phyloP scores from a whole-genome alignment of 306 rosid species.

The Herpetospermum pedunculosum region DNA sequence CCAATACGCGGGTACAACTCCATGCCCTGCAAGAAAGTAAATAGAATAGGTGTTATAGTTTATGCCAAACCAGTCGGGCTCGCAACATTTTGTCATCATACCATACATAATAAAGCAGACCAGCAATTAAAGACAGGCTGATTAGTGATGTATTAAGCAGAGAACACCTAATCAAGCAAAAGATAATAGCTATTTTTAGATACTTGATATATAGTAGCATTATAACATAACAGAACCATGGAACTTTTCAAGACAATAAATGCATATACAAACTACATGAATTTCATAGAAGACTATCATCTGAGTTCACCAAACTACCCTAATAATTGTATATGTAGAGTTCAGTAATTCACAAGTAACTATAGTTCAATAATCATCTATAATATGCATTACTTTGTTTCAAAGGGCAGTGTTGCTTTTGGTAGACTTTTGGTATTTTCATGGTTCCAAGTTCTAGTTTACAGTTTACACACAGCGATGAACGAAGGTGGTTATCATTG shows the following conservation, averaged over 20 bases:
- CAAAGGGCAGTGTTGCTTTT: not conserved
- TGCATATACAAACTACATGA: not conserved
- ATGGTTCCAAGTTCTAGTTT: not conserved
- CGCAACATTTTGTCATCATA: not conserved
- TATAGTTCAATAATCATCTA: not conserved
- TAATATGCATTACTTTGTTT: not conserved
- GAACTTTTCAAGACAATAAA: not conserved
- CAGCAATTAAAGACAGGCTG: not conserved
- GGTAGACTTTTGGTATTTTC: not conserved
- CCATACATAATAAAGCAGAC: not conserved
- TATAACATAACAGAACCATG: not conserved
- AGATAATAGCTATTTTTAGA: not conserved
- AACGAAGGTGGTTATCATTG: not conserved
- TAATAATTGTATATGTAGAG: not conserved
- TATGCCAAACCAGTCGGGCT: not conserved
- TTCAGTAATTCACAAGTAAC: not conserved
- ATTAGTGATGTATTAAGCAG: not conserved
- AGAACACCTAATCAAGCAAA: not conserved
- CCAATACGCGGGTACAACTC: constrained; percentile 98
- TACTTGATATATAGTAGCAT: not conserved
- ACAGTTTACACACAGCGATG: not conserved
- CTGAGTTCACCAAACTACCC: not conserved
- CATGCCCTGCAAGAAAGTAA: constrained; percentile 65
- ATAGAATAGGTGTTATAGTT: not conserved
- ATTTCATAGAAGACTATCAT: not conserved